These are phyloP conservation scores for Tripterygium wilfordii DNA, from an alignment of 177 flowering plant species.

Conservation along the genomic window DNA sequence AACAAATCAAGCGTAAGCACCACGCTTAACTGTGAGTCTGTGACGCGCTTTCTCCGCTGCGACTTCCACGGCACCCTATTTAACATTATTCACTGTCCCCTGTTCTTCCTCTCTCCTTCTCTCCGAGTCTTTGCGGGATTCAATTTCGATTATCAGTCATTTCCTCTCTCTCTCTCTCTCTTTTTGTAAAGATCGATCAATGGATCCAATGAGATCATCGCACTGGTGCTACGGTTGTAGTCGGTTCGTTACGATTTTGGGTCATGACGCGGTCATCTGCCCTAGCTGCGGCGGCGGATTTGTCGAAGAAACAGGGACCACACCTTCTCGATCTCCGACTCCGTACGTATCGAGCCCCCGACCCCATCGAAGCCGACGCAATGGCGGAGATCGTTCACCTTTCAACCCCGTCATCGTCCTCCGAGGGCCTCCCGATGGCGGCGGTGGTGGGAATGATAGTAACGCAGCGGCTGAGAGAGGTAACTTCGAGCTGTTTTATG, in stretches of 20 bases:
- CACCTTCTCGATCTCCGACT: constrained; percentile 1
- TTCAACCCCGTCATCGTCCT: constrained; percentile 37
- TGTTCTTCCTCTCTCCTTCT: neutral
- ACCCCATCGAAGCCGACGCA: constrained; percentile 17
- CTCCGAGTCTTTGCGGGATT: neutral
- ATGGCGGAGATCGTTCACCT: constrained; percentile 25
- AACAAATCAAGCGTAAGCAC: too few relatives aligned
- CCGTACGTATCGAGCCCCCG: constrained; percentile 3
- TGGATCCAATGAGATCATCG: constrained; percentile 14
- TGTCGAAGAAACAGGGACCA: constrained; percentile 19
- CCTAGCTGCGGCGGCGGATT: constrained; percentile 30
- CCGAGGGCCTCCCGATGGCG: constrained; percentile 18
- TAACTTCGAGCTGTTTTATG: constrained; percentile 30
- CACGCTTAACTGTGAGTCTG: constrained; percentile 11
- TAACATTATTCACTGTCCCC: neutral
- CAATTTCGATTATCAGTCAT: neutral
- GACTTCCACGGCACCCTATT: neutral
- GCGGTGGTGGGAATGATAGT: constrained; percentile 3
- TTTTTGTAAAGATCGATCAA: too few relatives aligned
- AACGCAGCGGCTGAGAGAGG: constrained; percentile 1
- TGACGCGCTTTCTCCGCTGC: too few relatives aligned
- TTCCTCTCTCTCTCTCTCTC: too few relatives aligned
- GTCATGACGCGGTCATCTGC: constrained; percentile 12
- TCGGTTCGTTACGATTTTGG: constrained; percentile 15
- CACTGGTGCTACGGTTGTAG: constrained; percentile 31